Base-by-base conservation (phyloP, 2,329 filamentous ascomycete species). In the Calonectria pseudoreteaudii region DNA sequence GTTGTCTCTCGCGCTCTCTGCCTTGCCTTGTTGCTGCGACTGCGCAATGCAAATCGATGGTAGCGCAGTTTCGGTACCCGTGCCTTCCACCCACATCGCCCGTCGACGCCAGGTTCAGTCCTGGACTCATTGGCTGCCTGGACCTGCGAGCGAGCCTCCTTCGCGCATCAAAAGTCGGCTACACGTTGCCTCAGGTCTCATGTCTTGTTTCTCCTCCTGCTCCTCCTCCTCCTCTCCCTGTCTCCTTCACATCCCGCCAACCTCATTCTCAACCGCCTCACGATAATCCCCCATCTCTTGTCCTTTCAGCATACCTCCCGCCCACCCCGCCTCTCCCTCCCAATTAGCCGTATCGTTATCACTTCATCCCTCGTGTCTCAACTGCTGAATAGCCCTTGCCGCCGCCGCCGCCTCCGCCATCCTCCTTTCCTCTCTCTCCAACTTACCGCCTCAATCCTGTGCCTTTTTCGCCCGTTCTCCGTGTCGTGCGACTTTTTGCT, bases 121-220 rank as follows among this genome's bases (percentile, higher is more conserved):
- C 60, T 16, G 52, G 58, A 76, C 73, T 65, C 69, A 79, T 80
- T 80, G 78, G 78, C 69, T 80, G 77, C 78, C 78, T 80, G 73
- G 65, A 68, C 62, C 67, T 64, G 30, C 47, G 56, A 77, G 56
- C 71, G 56, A 77, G 52, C 71, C 71, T 76, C 76, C 76, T 71
- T 80, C 75, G 76, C 73, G 76, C 78, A 67, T 75, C 72, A 76
- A 73, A 77, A 76, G 75, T 73, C 75, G 72, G 58, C 74, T 75
- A 64, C 68, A 65, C 70, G 69, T 58, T 75, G 73, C 76, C 78
- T 79, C 72, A 77, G 75, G 72, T 66, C 52, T 53, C 44, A 34
- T 74, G 75, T 72, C 66, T 71, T 44, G 62, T 73, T 72, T 71
- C 64, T 66, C 66, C 26, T 73, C 72, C 50, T 79, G 58, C 68